Conservation (phyloP, 352 stramenopile genomes). For the Ophiocytium majus region DNA sequence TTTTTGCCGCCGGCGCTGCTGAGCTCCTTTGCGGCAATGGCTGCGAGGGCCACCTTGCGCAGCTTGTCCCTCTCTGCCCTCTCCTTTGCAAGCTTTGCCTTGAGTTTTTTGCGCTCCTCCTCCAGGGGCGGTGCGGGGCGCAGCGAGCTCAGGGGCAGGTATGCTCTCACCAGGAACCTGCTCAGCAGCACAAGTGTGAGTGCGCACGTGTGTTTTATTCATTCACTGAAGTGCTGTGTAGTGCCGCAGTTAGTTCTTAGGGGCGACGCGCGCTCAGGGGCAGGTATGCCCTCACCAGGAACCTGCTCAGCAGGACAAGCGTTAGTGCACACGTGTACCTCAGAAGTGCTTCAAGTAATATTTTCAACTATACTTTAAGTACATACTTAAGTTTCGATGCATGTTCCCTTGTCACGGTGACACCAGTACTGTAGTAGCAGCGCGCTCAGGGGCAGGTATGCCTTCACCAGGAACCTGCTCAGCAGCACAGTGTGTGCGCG, state of each 20-base stretch:
- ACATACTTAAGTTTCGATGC: no score
- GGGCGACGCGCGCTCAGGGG: not conserved
- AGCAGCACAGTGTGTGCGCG: not conserved
- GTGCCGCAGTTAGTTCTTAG: no score
- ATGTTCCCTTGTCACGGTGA: no score
- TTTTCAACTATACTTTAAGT: no score
- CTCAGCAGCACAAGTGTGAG: not conserved
- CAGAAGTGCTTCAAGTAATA: no score
- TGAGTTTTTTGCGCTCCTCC: not conserved
- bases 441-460: slow-evolving; percentile 3
- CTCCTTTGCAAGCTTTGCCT: not conserved
- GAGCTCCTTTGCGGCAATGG: no score
- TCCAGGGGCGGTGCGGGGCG: not conserved
- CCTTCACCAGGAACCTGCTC: not conserved
- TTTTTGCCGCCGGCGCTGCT: no score
- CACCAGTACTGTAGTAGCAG: no score
- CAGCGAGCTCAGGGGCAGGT: not conserved
- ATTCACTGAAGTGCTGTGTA: no score
- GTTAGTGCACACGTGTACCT: no score
- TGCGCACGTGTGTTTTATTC: no score
- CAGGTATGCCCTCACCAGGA: slow-evolving; percentile 2
- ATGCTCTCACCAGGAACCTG: slow-evolving; percentile 12
- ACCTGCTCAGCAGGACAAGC: not conserved
- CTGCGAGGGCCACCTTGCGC: no score
- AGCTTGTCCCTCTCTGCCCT: not conserved